A percentile compares a stretch with the other conserved stretches of the same genome.
phyloP scores from a whole-genome alignment of 192 early-diverging fungal species.

The Gonapodya prolifera region DNA sequence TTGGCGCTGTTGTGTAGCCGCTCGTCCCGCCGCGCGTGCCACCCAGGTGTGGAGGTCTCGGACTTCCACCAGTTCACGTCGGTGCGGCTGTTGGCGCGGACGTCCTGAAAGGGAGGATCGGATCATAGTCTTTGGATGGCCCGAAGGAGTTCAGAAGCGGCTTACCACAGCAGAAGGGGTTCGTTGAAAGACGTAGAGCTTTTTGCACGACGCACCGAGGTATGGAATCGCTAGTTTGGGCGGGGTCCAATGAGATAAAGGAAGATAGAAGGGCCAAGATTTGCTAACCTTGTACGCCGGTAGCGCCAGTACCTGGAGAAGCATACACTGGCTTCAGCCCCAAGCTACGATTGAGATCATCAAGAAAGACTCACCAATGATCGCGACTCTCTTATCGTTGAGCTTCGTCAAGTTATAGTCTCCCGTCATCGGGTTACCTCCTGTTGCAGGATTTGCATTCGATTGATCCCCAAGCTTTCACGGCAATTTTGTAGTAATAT shows the following conservation, averaged over 20 bases:
- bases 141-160: too few relatives aligned
- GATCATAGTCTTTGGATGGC: too few relatives aligned
- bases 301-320: background rate
- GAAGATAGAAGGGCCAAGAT: too few relatives aligned
- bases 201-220: constrained; percentile 24
- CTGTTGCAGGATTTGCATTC: too few relatives aligned
- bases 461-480: too few relatives aligned
- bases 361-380: background rate
- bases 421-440: background rate
- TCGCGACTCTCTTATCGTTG: background rate
- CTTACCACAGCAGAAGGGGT: constrained; percentile 33
- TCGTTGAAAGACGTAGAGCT: constrained; percentile 30
- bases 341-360: too few relatives aligned
- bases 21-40: background rate
- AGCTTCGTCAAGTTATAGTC: background rate
- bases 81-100: background rate
- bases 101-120: too few relatives aligned
- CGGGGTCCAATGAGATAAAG: too few relatives aligned
- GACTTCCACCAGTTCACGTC: background rate
- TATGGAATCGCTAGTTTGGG: too few relatives aligned
- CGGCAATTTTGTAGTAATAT: too few relatives aligned
- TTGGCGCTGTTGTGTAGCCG: background rate
- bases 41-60: background rate
- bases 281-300: background rate
- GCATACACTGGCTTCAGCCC: background rate